Evolutionary conservation across 805 yeast species (phyloP).

Genomic region (Lipomyces sp.): DNA sequence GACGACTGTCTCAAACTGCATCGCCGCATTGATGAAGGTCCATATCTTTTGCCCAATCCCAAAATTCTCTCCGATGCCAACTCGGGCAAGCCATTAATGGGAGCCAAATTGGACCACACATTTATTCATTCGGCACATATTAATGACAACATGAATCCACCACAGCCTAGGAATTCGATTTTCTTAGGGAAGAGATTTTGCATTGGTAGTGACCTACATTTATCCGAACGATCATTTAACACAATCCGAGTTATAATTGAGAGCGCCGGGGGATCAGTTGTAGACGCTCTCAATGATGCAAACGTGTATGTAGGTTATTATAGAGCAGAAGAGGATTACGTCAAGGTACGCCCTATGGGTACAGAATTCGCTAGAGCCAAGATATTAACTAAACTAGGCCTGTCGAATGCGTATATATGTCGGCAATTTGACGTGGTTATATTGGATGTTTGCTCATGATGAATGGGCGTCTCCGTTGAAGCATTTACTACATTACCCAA

Average conservation of each 20-base stretch:
- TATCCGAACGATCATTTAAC: slow-evolving; percentile 52
- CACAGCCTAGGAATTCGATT: slow-evolving; percentile 19
- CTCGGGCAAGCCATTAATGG: slow-evolving; percentile 6
- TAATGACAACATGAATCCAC: slow-evolving; percentile 12
- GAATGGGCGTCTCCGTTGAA: slow-evolving; percentile 60
- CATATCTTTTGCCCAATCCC: slow-evolving; percentile 56
- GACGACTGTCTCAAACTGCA: slow-evolving; percentile 66
- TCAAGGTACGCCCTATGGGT: slow-evolving; percentile 24
- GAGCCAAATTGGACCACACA: slow-evolving; percentile 10
- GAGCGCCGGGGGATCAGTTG: slow-evolving; percentile 60
- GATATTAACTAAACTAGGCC: slow-evolving; percentile 44
- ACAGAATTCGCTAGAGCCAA: background rate
- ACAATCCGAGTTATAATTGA: slow-evolving; percentile 54
- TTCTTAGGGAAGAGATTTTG: slow-evolving; percentile 55
- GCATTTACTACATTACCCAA: slow-evolving; percentile 73
- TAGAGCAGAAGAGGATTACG: slow-evolving; percentile 62
- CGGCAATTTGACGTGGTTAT: slow-evolving; percentile 80
- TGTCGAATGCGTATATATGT: slow-evolving; percentile 50
- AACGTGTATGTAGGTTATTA: slow-evolving; percentile 66
- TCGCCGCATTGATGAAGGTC: slow-evolving; percentile 56
- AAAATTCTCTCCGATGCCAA: slow-evolving; percentile 30
- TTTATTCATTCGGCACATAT: slow-evolving; percentile 22
- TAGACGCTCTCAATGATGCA: slow-evolving; percentile 43
- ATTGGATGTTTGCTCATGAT: slow-evolving; percentile 61
- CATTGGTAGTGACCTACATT: slow-evolving; percentile 59